phyloP scores from a whole-genome alignment of 495 filamentous ascomycete genomes.

The Pyrenula massariospora region DNA sequence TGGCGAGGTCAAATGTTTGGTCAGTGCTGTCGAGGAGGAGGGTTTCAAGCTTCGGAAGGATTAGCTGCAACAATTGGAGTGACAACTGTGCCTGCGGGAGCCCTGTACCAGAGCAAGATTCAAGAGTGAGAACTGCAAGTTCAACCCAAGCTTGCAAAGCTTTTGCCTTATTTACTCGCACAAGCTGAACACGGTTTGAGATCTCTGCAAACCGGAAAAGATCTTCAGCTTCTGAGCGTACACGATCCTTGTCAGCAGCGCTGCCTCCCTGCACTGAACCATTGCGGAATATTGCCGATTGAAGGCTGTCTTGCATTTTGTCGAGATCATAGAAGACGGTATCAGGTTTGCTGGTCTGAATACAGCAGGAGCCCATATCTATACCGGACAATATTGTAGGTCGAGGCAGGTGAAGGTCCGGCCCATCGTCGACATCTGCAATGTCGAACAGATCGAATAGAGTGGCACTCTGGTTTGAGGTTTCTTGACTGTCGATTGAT shows the following conservation, averaged over 20 bases:
- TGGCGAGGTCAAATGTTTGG: conserved; percentile 62
- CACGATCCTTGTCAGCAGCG: conserved; percentile 41
- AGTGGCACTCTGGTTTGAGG: conserved; percentile 26
- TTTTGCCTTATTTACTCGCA: conserved; percentile 45
- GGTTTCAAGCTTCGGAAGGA: conserved; percentile 72
- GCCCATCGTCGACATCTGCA: conserved; percentile 53
- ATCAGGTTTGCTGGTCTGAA: conserved; percentile 33
- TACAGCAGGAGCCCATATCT: conserved; percentile 47
- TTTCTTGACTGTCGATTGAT: not conserved
- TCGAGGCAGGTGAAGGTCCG: conserved; percentile 31
- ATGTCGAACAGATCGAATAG: conserved; percentile 95
- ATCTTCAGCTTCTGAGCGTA: conserved; percentile 44
- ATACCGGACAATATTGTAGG: conserved; percentile 46
- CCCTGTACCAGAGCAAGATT: conserved; percentile 60
- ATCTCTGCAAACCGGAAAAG: conserved; percentile 44
- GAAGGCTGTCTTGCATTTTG: conserved; percentile 48
- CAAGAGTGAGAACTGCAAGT: conserved; percentile 65
- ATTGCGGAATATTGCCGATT: conserved; percentile 2
- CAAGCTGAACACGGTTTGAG: conserved; percentile 58
- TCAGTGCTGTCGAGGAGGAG: conserved; percentile 50
- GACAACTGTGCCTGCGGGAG: conserved; percentile 61
- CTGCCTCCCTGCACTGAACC: not conserved
- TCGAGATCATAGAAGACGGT: conserved; percentile 43
- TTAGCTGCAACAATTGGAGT: conserved; percentile 70
- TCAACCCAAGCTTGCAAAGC: conserved; percentile 72